phyloP scores from a whole-genome alignment of 2,329 filamentous ascomycete species.

The Claviceps capensis region DNA sequence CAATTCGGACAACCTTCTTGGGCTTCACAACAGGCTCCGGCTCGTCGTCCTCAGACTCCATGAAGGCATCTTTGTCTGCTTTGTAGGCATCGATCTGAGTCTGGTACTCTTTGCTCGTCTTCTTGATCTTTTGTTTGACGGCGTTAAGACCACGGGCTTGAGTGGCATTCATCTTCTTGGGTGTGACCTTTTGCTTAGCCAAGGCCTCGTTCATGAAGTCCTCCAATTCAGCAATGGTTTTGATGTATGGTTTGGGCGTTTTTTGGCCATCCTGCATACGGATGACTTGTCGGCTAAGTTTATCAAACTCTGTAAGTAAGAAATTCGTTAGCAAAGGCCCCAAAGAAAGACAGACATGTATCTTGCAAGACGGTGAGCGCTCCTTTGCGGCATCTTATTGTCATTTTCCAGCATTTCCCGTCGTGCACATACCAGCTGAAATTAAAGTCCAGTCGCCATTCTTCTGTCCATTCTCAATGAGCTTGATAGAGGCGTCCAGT shows the following conservation, averaged over 20 bases:
- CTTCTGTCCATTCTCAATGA: conserved; percentile 94
- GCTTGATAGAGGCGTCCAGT: conserved; percentile 73
- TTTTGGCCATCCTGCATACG: conserved; percentile 68
- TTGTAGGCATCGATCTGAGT: conserved; percentile 78
- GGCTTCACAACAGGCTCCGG: conserved; percentile 40
- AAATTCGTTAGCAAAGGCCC: conserved; percentile 5
- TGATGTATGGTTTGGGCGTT: conserved; percentile 83
- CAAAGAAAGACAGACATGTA: neutral
- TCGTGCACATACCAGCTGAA: conserved; percentile 53
- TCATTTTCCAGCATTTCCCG: neutral
- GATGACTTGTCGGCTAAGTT: conserved; percentile 72
- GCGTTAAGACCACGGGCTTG: conserved; percentile 90
- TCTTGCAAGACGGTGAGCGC: neutral
- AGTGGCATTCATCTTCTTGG: conserved; percentile 98
- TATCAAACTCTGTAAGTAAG: conserved; percentile 64
- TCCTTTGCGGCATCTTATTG: neutral
- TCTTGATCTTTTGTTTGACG: conserved; percentile 96
- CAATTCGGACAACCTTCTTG: conserved; percentile 21
- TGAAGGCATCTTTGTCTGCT: conserved; percentile 71
- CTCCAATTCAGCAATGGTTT: conserved; percentile 85
- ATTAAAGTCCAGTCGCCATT: conserved; percentile 97
- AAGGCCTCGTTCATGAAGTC: conserved; percentile 88
- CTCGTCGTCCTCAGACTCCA: conserved; percentile 73
- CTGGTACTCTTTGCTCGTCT: conserved; percentile 93
- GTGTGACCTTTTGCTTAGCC: conserved; percentile 87